Evolutionary conservation across 169 alveolate genomes (phyloP), one percentile per base, ranked within the genome.

Genomic region (Cryptosporidium ubiquitum): DNA sequence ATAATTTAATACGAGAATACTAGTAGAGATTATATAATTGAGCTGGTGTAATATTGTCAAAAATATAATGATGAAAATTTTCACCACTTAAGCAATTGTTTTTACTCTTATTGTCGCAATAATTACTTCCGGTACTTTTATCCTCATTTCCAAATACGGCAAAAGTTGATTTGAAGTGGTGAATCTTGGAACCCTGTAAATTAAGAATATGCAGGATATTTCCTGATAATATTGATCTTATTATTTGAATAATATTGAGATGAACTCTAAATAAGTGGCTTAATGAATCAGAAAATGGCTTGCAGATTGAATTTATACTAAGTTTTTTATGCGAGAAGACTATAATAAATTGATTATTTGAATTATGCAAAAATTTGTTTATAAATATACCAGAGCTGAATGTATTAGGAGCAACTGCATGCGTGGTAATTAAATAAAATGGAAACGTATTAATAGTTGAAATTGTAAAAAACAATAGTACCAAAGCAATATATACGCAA

Each of bases 371-470:
- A 31, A 79, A 61, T 5, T 64, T 49, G 5, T 33, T 42, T 14
- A 79, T 35, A 64, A 61, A 79, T 61, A 79, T n/a, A 26, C 89
- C 89, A 44, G 89, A 79, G 39, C 75, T 61, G 47, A 60, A 79
- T 20, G 47, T 58, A 44, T 47, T 64, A 3, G 74, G 89, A 23
- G 37, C 4, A 10, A 79, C n/a, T n/a, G 52, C 14, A 2, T 79
- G 58, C 33, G 44, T 58, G 0, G 49, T 16, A 37, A 64, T 58
- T 16, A 79, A 37, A 23, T 61, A 79, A 61, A 61, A 79, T 42
- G 89, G 89, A 18, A 79, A 79, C 0, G 73, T 58, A 66, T 64
- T 79, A 14, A 64, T 64, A 18, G 64, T 79, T 37, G 73, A 79
- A 42, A 79, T 79, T 2, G 75, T 79, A 47, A 79, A 40, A 40